These are phyloP conservation scores for Elaeis oleifera DNA, from an alignment of 202 grass and related monocot species.

Conservation along the genomic window DNA sequence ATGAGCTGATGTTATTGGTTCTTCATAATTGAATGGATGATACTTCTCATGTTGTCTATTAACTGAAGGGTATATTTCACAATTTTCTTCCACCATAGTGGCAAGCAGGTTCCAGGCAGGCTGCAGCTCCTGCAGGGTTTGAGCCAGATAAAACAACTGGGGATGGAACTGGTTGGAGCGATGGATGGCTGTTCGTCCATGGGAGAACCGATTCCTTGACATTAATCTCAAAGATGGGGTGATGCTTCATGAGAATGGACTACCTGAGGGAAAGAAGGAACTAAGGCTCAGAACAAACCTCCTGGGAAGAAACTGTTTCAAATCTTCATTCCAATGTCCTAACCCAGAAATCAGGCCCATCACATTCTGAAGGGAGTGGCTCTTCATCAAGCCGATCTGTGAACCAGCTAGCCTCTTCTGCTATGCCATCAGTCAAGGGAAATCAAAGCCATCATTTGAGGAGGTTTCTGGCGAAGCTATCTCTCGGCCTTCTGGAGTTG, in stretches of 20 bases:
- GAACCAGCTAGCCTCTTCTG: conserved; percentile 5
- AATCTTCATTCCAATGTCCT: conserved; percentile 29
- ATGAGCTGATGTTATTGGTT: too few relatives aligned
- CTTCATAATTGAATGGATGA: too few relatives aligned
- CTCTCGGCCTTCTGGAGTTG: background rate
- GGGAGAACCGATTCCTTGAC: conserved; percentile 88
- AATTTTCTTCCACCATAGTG: conserved; percentile 33
- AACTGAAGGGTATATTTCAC: too few relatives aligned
- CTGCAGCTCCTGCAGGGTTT: conserved; percentile 31
- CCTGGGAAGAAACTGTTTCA: conserved; percentile 44
- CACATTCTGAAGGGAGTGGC: conserved; percentile 45
- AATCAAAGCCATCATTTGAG: conserved; percentile 33
- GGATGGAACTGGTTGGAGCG: conserved; percentile 98
- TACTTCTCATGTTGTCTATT: too few relatives aligned
- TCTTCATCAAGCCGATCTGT: conserved; percentile 36
- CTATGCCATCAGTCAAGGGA: conserved; percentile 34
- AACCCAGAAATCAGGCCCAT: conserved; percentile 37
- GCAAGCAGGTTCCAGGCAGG: conserved; percentile 79
- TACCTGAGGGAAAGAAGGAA: conserved; percentile 29
- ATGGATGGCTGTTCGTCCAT: conserved; percentile 91
- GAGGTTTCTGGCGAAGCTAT: background rate
- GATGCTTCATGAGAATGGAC: conserved; percentile 21
- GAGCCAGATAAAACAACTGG: conserved; percentile 76
- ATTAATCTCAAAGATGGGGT: conserved; percentile 47
- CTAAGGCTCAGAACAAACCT: conserved; percentile 34